Evolutionary conservation across 768 basidiomycete genomes (phyloP).

Genomic region (Phylloporus sp.): DNA sequence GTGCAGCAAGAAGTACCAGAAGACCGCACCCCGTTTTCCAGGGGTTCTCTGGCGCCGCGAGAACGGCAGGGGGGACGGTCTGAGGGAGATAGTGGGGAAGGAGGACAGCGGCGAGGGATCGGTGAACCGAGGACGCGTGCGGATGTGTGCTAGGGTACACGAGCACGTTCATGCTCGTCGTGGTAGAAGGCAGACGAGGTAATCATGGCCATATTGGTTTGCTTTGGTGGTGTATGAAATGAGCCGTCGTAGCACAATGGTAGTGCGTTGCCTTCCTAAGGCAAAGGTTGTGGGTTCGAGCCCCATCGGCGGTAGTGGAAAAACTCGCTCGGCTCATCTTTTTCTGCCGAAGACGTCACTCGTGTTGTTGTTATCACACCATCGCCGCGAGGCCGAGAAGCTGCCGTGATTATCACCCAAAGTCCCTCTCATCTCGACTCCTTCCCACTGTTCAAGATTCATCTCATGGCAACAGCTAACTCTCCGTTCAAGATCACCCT

Average conservation of each 20-base stretch:
- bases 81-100: conserved; percentile 77
- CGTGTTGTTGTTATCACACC: conserved; percentile 1
- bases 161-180: conserved; percentile 86
- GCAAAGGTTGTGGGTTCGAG: conserved; percentile 37
- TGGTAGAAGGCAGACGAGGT: too few species aligned
- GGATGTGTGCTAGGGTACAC: conserved; percentile 64
- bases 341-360: neutral
- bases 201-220: neutral
- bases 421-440: neutral
- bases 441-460: neutral
- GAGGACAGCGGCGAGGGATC: conserved; percentile 53
- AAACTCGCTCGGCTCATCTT: conserved; percentile 22
- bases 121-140: conserved; percentile 41
- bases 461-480: conserved; percentile 3
- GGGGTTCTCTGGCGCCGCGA: conserved; percentile 60
- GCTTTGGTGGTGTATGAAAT: accelerated
- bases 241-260: conserved; percentile 38
- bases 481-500: conserved; percentile 47
- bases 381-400: conserved; percentile 5
- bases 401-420: conserved; percentile 2
- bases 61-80: conserved; percentile 48
- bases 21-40: conserved; percentile 76
- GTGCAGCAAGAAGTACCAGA: conserved; percentile 70
- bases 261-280: conserved; percentile 38
- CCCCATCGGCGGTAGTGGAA: conserved; percentile 35